These are phyloP conservation scores for Primulina huaijiensis DNA, from an alignment of 257 asterid species.

Conservation along the genomic window DNA sequence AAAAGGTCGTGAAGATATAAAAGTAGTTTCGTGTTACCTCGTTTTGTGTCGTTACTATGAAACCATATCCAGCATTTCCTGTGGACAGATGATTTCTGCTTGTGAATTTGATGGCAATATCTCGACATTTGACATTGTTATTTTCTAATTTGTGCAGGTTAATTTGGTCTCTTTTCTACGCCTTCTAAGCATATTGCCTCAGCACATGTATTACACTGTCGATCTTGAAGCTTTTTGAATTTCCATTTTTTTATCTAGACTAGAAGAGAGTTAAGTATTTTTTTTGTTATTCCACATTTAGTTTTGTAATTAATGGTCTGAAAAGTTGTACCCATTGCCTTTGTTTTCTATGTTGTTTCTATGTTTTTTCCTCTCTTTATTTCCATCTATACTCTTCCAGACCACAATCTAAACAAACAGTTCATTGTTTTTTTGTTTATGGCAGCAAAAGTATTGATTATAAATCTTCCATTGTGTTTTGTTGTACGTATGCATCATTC, in stretches of 20 bases:
- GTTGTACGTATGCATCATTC: background rate
- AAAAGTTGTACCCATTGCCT: constrained; percentile 2
- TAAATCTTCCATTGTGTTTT: background rate
- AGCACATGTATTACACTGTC: background rate
- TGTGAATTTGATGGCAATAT: background rate
- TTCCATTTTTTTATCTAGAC: constrained; percentile 1
- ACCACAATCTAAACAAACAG: constrained; percentile 3
- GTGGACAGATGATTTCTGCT: background rate
- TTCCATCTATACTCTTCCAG: background rate
- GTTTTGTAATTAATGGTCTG: constrained; percentile 15
- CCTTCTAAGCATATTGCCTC: constrained; percentile 1
- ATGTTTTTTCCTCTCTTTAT: background rate
- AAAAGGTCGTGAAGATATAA: background rate
- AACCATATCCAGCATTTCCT: background rate
- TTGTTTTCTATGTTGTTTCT: background rate
- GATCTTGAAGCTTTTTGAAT: constrained; percentile 19
- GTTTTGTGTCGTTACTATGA: background rate
- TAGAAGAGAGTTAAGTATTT: constrained; percentile 9
- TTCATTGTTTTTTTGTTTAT: background rate
- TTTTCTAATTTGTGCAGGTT: constrained; percentile 14
- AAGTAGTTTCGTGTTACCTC: background rate
- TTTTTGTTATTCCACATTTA: background rate
- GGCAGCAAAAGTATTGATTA: background rate
- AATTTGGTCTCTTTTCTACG: background rate
- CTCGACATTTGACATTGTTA: background rate